Percentiles rank a stretch among this genome's conserved stretches.
Evolutionary conservation across 768 basidiomycete species (phyloP).

Genomic region (Russula vinacea): DNA sequence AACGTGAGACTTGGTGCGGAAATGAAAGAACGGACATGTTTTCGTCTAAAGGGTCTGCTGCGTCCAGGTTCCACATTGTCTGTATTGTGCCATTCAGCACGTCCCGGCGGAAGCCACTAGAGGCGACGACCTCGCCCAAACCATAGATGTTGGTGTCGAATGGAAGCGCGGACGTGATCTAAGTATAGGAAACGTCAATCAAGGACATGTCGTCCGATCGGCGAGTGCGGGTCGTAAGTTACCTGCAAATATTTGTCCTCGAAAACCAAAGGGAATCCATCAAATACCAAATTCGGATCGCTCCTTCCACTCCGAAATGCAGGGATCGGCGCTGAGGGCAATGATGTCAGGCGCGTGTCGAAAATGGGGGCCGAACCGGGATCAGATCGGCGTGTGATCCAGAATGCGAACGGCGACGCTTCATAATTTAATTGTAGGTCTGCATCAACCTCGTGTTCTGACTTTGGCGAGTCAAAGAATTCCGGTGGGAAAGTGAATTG

Average conservation of each 20-base stretch:
- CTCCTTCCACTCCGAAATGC: conserved; percentile 43
- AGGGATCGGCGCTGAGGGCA: conserved; percentile 59
- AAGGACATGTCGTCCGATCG: neutral
- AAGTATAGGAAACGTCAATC: conserved; percentile 30
- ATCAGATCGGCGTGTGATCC: conserved; percentile 67
- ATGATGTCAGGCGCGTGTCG: conserved; percentile 62
- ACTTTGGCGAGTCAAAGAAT: conserved; percentile 41
- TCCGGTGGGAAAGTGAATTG: conserved; percentile 67
- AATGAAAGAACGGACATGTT: conserved; percentile 50
- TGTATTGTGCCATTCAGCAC: conserved; percentile 59
- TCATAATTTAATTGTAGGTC: conserved; percentile 72
- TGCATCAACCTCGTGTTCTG: conserved; percentile 36
- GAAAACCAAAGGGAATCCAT: conserved; percentile 69
- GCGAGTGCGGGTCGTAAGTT: neutral
- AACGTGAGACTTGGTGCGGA: conserved; percentile 3
- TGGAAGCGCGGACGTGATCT: conserved; percentile 64
- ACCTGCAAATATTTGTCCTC: conserved; percentile 80
- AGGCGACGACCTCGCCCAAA: conserved; percentile 67
- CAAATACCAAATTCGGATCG: conserved; percentile 51
- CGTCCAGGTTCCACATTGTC: conserved; percentile 65
- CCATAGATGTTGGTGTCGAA: conserved; percentile 71
- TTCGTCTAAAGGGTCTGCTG: conserved; percentile 59
- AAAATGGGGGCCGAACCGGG: conserved; percentile 57
- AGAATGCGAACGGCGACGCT: conserved; percentile 67
- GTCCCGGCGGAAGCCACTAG: conserved; percentile 64